Percentiles rank a stretch among this genome's conserved stretches.
Evolutionary conservation across 2,329 filamentous ascomycete species (phyloP).

Genomic region (Venturia oleaginea): DNA sequence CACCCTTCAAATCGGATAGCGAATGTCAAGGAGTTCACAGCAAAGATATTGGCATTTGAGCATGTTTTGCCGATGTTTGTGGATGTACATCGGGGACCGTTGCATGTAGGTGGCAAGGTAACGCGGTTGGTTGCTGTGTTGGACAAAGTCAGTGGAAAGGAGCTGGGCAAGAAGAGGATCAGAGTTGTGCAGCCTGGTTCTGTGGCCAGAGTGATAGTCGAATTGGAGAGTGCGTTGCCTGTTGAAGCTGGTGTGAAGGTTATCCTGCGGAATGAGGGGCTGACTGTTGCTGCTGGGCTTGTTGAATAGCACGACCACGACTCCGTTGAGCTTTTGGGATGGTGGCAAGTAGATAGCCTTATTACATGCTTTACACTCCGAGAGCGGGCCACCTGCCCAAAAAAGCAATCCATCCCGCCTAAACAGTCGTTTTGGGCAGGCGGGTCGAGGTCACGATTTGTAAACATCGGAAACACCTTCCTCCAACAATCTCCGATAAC

Average conservation of each 20-base stretch:
- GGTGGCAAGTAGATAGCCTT: too few relatives aligned
- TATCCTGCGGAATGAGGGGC: conserved; percentile 69
- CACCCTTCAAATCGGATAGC: conserved; percentile 56
- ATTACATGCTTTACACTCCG: too few relatives aligned
- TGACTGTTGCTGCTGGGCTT: conserved; percentile 80
- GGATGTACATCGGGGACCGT: conserved; percentile 76
- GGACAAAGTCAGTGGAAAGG: conserved; percentile 68
- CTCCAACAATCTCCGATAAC: neutral
- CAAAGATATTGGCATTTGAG: conserved; percentile 83
- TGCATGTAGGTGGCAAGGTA: conserved; percentile 71
- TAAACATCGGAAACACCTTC: neutral
- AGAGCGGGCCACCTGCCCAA: too few relatives aligned
- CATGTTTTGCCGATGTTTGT: conserved; percentile 81
- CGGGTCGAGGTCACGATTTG: too few relatives aligned
- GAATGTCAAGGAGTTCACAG: conserved; percentile 64
- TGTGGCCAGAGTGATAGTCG: conserved; percentile 64
- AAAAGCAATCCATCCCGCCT: too few relatives aligned
- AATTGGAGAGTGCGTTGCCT: conserved; percentile 55
- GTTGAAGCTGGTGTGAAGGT: conserved; percentile 73
- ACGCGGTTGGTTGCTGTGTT: conserved; percentile 61
- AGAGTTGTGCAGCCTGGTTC: conserved; percentile 71
- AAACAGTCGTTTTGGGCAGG: too few relatives aligned
- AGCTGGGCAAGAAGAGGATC: conserved; percentile 67
- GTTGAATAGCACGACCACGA: too few relatives aligned
- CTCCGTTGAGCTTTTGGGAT: too few relatives aligned